These are phyloP conservation scores for Rhamnella rubrinervis DNA, from an alignment of 331 rosid genomes.

Conservation along the genomic window DNA sequence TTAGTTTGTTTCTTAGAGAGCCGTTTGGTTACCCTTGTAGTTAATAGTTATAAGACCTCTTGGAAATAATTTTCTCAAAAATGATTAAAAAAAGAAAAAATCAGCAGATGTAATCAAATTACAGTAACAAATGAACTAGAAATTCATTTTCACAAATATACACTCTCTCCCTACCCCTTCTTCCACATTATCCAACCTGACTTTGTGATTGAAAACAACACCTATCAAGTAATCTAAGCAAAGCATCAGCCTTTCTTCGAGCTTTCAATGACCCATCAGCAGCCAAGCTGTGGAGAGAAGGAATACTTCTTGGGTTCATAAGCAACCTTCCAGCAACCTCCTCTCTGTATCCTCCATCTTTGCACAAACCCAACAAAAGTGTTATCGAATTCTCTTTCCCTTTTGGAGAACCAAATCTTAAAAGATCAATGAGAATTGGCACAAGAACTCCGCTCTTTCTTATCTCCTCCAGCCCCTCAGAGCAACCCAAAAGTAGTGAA, in stretches of 20 bases:
- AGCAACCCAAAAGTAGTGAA: constrained; percentile 64
- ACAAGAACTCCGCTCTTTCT: constrained; percentile 58
- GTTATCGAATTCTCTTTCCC: constrained; percentile 86
- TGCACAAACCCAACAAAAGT: constrained; percentile 72
- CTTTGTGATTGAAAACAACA: constrained; percentile 70
- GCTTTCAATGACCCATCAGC: constrained; percentile 77
- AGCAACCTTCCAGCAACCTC: constrained; percentile 63
- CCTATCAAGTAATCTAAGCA: constrained; percentile 76
- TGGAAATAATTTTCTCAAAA: too few relatives aligned
- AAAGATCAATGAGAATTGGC: constrained; percentile 74
- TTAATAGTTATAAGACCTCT: too few relatives aligned
- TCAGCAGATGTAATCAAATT: not conserved
- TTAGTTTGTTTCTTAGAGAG: too few relatives aligned
- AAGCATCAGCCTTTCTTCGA: constrained; percentile 77
- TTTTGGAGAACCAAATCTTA: constrained; percentile 84
- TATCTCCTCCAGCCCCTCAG: constrained; percentile 67
- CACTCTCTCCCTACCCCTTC: constrained; percentile 13
- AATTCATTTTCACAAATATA: constrained; percentile 40
- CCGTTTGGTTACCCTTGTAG: too few relatives aligned
- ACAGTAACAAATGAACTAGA: constrained; percentile 16
- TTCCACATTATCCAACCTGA: constrained; percentile 33
- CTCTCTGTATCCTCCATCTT: constrained; percentile 66
- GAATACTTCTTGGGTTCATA: constrained; percentile 78
- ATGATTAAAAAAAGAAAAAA: not conserved
- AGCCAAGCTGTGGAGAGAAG: constrained; percentile 77